Base-by-base conservation (phyloP, 2,329 filamentous ascomycete genomes). In the Penicillium sp. region DNA sequence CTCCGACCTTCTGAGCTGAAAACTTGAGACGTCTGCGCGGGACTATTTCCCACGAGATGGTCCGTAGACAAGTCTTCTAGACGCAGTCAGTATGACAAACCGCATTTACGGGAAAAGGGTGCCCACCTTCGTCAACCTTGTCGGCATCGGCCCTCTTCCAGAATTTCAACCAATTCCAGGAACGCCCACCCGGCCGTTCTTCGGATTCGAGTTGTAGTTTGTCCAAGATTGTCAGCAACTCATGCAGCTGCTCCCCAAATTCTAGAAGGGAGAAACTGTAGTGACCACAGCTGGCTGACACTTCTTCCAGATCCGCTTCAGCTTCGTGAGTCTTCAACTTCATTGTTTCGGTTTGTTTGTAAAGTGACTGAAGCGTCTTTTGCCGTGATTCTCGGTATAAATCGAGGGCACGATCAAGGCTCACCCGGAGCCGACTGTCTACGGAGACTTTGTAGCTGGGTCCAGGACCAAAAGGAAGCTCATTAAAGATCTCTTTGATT, bases 251-350 rank as follows among this genome's bases (percentile, higher is more conserved):
- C 57, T 94, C 85, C 0, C 87, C 89, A 56, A 96, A 90, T 50
- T 92, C 85, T 46, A 92, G 78, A 16, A 98, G 71, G 29, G 85
- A 93, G 60, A 92, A 95, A 57, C 85, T 90, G 59, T 96, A 98
- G 64, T 96, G 89, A 0, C 92, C 90, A 56, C 92, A 98, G 39
- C 89, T 93, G n/a, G 92, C 90, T 27, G 90, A 89, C 8, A 96
- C 89, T 63, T 98, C 92, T 61, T 98, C 92, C 40, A 95, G 88
- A 61, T 96, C 92, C 2, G 90, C 92, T 57, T 93, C 83, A 6
- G 90, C 75, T 45, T 84, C 83, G 35, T 86, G 74, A 0, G 83
- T 81, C 32, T 79, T 75, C 2, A 79, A 71, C 41, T 78, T 52
- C 45, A 59, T 78, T 26, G 88, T 72, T 51, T 88, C 81, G 43